Evolutionary conservation across 345 rosid species (phyloP).

Genomic region (Combretum micranthum): DNA sequence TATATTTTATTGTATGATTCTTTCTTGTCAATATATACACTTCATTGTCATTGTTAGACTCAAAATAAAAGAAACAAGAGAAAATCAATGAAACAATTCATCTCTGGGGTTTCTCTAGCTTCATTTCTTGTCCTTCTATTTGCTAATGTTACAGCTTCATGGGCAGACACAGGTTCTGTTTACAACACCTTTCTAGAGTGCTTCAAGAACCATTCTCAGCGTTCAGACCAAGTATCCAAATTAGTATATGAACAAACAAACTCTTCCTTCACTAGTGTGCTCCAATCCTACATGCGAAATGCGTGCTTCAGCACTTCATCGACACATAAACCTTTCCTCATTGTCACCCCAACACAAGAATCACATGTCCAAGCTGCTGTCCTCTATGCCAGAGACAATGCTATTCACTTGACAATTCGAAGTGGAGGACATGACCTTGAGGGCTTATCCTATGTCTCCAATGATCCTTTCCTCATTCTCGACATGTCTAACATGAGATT

Average conservation of each 20-base stretch:
- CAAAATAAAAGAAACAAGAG: too few relatives aligned
- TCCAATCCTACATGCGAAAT: constrained; percentile 15
- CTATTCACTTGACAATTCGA: constrained; percentile 37
- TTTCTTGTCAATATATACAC: too few relatives aligned
- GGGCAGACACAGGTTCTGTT: too few relatives aligned
- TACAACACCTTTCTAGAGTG: neutral
- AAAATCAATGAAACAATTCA: too few relatives aligned
- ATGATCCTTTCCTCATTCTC: constrained; percentile 33
- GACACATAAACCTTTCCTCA: constrained; percentile 36
- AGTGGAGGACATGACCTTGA: constrained; percentile 76
- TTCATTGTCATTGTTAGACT: too few relatives aligned
- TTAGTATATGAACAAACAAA: constrained; percentile 8
- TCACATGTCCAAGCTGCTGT: constrained; percentile 47
- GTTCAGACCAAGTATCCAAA: neutral
- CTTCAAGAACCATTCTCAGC: neutral
- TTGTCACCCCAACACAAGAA: constrained; percentile 21
- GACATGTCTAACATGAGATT: constrained; percentile 45
- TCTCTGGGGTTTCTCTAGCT: too few relatives aligned
- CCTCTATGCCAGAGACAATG: constrained; percentile 23
- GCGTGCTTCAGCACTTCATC: constrained; percentile 12
- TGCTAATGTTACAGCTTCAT: too few relatives aligned
- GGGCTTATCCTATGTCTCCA: constrained; percentile 41
- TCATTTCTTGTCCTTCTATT: too few relatives aligned
- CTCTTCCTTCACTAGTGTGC: constrained; percentile 14
- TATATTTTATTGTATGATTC: too few relatives aligned